phyloP scores from a whole-genome alignment of 768 basidiomycete species.

The Megacollybia marginata region DNA sequence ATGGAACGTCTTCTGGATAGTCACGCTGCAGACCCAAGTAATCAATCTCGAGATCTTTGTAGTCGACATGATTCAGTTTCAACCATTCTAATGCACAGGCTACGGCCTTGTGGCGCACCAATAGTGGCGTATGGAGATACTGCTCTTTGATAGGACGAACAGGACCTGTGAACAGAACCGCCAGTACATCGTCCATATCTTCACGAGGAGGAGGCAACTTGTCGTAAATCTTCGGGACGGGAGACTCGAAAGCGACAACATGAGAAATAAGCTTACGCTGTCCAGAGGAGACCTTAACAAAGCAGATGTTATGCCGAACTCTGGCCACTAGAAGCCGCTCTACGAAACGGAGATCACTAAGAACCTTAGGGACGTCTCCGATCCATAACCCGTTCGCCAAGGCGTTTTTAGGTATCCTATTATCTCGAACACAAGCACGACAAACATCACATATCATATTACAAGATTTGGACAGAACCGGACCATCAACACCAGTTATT shows the following conservation, averaged over 20 bases:
- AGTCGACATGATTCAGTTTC: too few relatives aligned
- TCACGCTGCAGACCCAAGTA: slow-evolving; percentile 13
- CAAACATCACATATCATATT: neutral
- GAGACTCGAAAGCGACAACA: too few relatives aligned
- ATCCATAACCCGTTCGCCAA: neutral
- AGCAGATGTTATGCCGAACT: too few relatives aligned
- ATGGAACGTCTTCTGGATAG: too few relatives aligned
- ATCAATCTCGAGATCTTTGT: too few relatives aligned
- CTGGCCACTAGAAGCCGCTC: neutral
- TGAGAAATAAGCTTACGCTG: too few relatives aligned
- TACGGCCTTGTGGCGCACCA: neutral
- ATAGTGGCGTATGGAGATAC: neutral
- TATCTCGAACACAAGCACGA: neutral
- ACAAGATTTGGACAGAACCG: too few relatives aligned
- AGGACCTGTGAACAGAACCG: too few relatives aligned
- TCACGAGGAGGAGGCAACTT: neutral
- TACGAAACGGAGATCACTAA: neutral
- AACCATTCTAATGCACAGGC: too few relatives aligned
- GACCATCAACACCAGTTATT: neutral
- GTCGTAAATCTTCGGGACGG: too few relatives aligned
- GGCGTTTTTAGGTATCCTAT: neutral
- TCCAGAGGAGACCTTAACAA: neutral
- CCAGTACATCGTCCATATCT: neutral
- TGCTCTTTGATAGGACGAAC: neutral
- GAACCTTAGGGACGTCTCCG: neutral